Conservation (phyloP, 2,329 filamentous ascomycete species). For the Hypoxylon sp. region DNA sequence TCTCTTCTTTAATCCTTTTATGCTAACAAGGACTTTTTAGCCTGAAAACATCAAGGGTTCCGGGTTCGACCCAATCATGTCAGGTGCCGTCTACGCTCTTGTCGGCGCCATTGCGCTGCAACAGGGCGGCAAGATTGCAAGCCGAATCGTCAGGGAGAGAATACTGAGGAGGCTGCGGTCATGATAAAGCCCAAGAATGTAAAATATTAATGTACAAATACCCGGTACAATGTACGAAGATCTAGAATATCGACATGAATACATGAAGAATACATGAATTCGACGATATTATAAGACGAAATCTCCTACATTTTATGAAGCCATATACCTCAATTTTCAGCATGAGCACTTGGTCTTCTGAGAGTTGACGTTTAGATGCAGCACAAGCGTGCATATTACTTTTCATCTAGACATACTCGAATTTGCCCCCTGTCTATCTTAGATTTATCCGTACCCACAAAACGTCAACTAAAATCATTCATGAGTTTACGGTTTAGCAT, state of each 20-base stretch:
- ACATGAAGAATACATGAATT: slow-evolving; percentile 25
- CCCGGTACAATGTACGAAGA: slow-evolving; percentile 46
- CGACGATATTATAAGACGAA: neutral
- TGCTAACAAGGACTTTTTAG: slow-evolving; percentile 55
- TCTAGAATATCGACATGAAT: slow-evolving; percentile 38
- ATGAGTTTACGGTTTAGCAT: neutral
- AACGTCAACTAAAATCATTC: neutral
- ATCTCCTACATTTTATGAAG: neutral
- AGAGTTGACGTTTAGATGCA: neutral
- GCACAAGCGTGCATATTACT: neutral
- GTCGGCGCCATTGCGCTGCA: slow-evolving; percentile 92
- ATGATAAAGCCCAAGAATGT: slow-evolving; percentile 32
- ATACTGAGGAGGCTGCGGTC: slow-evolving; percentile 69
- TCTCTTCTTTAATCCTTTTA: neutral
- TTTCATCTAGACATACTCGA: neutral
- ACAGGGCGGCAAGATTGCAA: slow-evolving; percentile 83
- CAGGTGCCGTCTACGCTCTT: slow-evolving; percentile 85
- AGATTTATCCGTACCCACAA: neutral
- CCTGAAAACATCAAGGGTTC: slow-evolving; percentile 78
- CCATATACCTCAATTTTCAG: neutral
- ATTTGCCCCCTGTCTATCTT: neutral
- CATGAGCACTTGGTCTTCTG: neutral
- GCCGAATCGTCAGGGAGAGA: slow-evolving; percentile 80
- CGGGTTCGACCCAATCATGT: slow-evolving; percentile 81
- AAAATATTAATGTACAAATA: slow-evolving; percentile 49